Conservation (phyloP, 2,329 filamentous ascomycete genomes). For the Verticillium albo-atrum region DNA sequence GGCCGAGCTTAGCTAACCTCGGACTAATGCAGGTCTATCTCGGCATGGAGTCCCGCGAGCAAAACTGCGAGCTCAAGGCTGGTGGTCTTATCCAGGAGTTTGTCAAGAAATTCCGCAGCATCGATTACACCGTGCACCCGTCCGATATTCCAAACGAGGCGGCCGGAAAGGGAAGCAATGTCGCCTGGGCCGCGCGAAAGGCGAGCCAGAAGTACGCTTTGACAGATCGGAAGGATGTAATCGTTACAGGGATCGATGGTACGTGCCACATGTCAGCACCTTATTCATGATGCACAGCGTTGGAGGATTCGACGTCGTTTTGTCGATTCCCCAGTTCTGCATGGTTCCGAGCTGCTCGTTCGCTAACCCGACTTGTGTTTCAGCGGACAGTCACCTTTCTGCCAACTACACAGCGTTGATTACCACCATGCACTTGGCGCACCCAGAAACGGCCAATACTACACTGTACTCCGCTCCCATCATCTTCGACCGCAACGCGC, state of each 20-base stretch:
- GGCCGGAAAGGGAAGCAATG: conserved; percentile 71
- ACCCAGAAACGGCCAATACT: conserved; percentile 55
- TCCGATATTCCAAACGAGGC: conserved; percentile 61
- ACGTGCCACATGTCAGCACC: conserved; percentile 25
- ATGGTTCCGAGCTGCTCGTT: background rate
- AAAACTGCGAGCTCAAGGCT: conserved; percentile 57
- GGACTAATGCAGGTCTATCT: conserved; percentile 55
- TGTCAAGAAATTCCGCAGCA: conserved; percentile 58
- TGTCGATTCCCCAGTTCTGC: background rate
- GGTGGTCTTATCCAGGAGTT: conserved; percentile 58
- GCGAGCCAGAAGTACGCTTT: conserved; percentile 57
- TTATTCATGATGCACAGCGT: background rate
- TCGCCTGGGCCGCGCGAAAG: conserved; percentile 65
- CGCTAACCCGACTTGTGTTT: conserved; percentile 9
- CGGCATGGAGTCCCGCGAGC: conserved; percentile 68
- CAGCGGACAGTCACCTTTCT: conserved; percentile 68
- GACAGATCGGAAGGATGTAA: conserved; percentile 51
- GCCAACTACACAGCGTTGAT: conserved; percentile 64
- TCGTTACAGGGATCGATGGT: conserved; percentile 72
- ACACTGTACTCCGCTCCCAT: conserved; percentile 68
- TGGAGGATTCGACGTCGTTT: background rate
- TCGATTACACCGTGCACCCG: conserved; percentile 65
- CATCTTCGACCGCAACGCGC: conserved; percentile 70
- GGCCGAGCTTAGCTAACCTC: conserved; percentile 5
- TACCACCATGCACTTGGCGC: conserved; percentile 55